Evolutionary conservation across 2,329 filamentous ascomycete genomes (phyloP), one percentile per base, ranked within the genome.

Genomic region (Penicillium sp.): DNA sequence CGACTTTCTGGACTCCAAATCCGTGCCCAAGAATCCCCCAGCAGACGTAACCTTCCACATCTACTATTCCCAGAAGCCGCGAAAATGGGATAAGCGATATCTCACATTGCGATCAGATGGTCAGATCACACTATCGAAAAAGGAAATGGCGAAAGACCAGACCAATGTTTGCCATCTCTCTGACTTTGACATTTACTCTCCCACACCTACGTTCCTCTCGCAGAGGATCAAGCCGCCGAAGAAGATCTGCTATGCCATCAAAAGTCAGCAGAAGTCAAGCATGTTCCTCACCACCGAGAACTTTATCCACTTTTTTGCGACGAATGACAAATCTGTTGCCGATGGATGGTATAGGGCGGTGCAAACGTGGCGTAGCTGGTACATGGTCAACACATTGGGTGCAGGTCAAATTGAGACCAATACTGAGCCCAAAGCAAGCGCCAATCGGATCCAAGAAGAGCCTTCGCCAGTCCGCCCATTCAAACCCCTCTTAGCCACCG

Each of bases 251-350:
- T 94, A 91, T 71, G 93, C 92, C 0, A 85, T 98, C 69, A 97
- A 97, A 78, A 96, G 91, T 69, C 93, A 97, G 79, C 90, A 97
- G 73, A 96, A 94, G 76, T 90, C 90, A 0, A 88, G 86, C 61
- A 88, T 96, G 71, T 97, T 97, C 71, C 80, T 92, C 58, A 89
- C 90, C 58, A 91, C 89, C 3, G 88, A 91, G 56, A 94, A 94
- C 68, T 98, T 92, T 72, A 91, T 96, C 3, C 94, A 98, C 73
- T 97, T 94, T 78, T 96, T 98, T 79, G 90, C 88, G 62, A 92
- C 90, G 1, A 91, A 92, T 49, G 91, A 97, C 69, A 80, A 84
- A 5, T 75, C 80, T 1, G 76, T 88, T 1, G 91, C 91, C 0
- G 83, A 85, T n/a, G 79, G 81, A 15, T 97, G 94, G 78, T 88